These are phyloP conservation scores for Phytophthora megakarya DNA, from an alignment of 352 stramenopile species.

Conservation along the genomic window DNA sequence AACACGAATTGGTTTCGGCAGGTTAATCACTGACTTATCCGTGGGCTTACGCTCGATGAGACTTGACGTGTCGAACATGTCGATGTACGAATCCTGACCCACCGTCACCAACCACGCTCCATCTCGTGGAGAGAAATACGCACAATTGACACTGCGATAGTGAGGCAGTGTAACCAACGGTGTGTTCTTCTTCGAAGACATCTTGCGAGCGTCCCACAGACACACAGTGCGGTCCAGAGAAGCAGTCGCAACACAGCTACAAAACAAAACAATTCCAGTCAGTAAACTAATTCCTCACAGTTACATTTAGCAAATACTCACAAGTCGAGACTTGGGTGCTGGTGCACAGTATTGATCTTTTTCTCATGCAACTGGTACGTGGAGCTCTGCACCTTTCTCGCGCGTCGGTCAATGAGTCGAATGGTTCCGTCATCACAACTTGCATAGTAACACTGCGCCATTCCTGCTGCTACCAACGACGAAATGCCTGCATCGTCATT, in stretches of 20 bases:
- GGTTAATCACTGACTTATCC: slow-evolving; percentile 40
- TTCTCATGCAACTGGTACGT: slow-evolving; percentile 75
- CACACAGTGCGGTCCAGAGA: slow-evolving; percentile 83
- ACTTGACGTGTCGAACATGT: slow-evolving; percentile 70
- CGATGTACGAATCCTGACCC: slow-evolving; percentile 80
- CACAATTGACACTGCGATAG: slow-evolving; percentile 83
- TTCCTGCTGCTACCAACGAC: slow-evolving; percentile 46
- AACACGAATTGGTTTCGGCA: slow-evolving; percentile 46
- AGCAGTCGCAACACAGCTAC: slow-evolving; percentile 74
- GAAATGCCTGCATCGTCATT: slow-evolving; percentile 56
- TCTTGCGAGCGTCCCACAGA: slow-evolving; percentile 78
- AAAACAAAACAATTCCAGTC: slow-evolving; percentile 14
- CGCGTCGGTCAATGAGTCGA: slow-evolving; percentile 57
- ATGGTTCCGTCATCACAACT: slow-evolving; percentile 73
- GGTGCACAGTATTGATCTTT: slow-evolving; percentile 87
- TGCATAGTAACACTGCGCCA: slow-evolving; percentile 45
- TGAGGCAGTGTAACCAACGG: slow-evolving; percentile 69
- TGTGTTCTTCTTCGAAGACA: slow-evolving; percentile 46
- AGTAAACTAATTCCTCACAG: slow-evolving; percentile 1
- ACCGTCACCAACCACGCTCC: slow-evolving; percentile 81
- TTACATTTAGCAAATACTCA: slow-evolving; percentile 39
- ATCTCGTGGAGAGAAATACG: slow-evolving; percentile 77
- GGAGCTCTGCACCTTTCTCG: slow-evolving; percentile 29
- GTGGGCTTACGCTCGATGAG: slow-evolving; percentile 33
- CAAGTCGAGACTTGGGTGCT: slow-evolving; percentile 64